phyloP scores from a whole-genome alignment of 768 basidiomycete genomes.

The Xerocomellus chrysenteron region DNA sequence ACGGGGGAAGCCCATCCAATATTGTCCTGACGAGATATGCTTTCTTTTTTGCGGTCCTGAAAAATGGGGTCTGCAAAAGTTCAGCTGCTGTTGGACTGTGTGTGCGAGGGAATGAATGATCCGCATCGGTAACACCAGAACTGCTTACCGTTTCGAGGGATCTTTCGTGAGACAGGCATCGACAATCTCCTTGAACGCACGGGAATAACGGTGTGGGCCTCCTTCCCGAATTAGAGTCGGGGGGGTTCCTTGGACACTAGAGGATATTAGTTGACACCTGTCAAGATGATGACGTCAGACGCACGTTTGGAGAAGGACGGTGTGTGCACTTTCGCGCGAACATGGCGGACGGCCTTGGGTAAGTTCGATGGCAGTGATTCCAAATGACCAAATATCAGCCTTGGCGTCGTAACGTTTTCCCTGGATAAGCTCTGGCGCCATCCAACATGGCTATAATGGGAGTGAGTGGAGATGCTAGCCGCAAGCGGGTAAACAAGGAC shows the following conservation, averaged over 20 bases:
- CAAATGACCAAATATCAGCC: slow-evolving; percentile 96
- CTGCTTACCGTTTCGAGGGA: slow-evolving; percentile 63
- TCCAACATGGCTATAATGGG: slow-evolving; percentile 77
- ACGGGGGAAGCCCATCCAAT: slow-evolving; percentile 70
- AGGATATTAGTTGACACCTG: not conserved
- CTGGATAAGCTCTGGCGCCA: slow-evolving; percentile 92
- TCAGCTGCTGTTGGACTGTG: slow-evolving; percentile 73
- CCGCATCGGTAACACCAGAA: not conserved
- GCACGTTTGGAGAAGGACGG: slow-evolving; percentile 74
- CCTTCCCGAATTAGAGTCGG: slow-evolving; percentile 75
- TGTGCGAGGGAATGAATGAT: not conserved
- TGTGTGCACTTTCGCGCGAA: slow-evolving; percentile 69
- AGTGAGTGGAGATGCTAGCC: not conserved
- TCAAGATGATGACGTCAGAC: slow-evolving; percentile 16
- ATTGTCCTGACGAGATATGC: slow-evolving; percentile 75
- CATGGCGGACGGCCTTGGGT: slow-evolving; percentile 86
- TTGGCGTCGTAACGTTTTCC: slow-evolving; percentile 80
- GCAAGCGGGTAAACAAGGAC: slow-evolving; percentile 20
- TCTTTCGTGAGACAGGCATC: slow-evolving; percentile 84
- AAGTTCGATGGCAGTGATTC: slow-evolving; percentile 91
- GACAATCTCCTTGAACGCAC: slow-evolving; percentile 79
- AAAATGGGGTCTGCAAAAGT: slow-evolving; percentile 76
- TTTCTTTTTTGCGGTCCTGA: slow-evolving; percentile 77
- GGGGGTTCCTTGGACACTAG: slow-evolving; percentile 71
- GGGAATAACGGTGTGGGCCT: slow-evolving; percentile 73